Evolutionary conservation across 2,329 filamentous ascomycete genomes (phyloP).

Genomic region (Colletotrichum acutatum): DNA sequence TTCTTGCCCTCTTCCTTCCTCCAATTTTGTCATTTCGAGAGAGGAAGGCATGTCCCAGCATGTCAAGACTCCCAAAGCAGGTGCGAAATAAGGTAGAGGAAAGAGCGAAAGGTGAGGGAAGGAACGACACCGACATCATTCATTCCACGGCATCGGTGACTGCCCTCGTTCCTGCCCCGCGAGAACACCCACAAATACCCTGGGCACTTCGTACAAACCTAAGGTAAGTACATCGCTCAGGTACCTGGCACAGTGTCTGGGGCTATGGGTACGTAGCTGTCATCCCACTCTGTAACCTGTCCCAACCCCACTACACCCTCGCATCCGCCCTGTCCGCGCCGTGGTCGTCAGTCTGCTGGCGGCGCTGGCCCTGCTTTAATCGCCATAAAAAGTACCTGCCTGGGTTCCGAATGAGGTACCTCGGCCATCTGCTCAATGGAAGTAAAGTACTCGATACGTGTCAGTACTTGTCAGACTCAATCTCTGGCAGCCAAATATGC

Average conservation of each 20-base stretch:
- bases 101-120: not conserved
- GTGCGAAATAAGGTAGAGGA: not conserved
- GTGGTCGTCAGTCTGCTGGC: not conserved
- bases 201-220: not conserved
- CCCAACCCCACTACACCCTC: constrained; percentile 34
- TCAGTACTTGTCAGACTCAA: constrained; percentile 1
- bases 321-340: constrained; percentile 2
- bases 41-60: not conserved
- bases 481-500: not conserved
- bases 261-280: constrained; percentile 6
- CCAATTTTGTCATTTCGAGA: not conserved
- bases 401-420: not conserved
- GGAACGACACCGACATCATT: constrained; percentile 22
- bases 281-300: constrained; percentile 21
- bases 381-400: not conserved
- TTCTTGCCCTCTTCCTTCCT: not conserved
- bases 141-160: constrained; percentile 22
- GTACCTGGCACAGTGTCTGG: not conserved
- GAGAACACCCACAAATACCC: not conserved
- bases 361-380: not conserved
- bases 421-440: not conserved
- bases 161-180: constrained; percentile 24
- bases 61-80: no score
- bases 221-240: not conserved
- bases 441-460: not conserved